These are phyloP conservation scores for Astrothelium macrocarpum DNA, from an alignment of 495 filamentous ascomycete species.

Conservation along the genomic window DNA sequence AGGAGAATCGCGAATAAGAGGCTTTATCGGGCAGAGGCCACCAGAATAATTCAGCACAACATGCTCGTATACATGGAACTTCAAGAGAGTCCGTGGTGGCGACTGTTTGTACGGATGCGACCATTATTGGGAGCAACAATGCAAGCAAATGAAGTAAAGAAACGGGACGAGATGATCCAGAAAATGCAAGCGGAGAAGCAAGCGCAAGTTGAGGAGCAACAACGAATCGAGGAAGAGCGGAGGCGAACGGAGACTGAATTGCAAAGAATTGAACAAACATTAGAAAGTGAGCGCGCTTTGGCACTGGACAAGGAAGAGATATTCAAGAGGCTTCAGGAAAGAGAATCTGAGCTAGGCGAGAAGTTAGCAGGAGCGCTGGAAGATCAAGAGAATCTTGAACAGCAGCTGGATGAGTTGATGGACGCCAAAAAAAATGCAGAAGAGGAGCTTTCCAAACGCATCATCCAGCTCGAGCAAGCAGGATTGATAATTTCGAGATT, in stretches of 20 bases:
- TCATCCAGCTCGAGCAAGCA: constrained; percentile 81
- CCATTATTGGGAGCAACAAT: constrained; percentile 85
- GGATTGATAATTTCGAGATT: constrained; percentile 73
- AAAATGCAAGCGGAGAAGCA: constrained; percentile 68
- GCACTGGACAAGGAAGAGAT: constrained; percentile 98
- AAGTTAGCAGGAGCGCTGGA: constrained; percentile 88
- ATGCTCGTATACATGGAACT: constrained; percentile 82
- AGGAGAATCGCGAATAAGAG: constrained; percentile 82
- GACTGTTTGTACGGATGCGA: constrained; percentile 88
- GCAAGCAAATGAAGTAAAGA: constrained; percentile 84
- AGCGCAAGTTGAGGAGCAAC: constrained; percentile 55
- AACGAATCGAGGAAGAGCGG: constrained; percentile 83
- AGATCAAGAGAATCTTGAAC: constrained; percentile 88
- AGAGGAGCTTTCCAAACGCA: constrained; percentile 67
- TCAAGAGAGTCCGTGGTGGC: constrained; percentile 92
- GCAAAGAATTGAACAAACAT: constrained; percentile 76
- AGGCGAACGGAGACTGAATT: constrained; percentile 80
- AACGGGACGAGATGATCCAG: constrained; percentile 84
- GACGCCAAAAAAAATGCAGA: constrained; percentile 83
- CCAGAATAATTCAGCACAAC: constrained; percentile 88
- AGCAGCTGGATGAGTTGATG: constrained; percentile 82
- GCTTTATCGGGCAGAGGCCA: constrained; percentile 88
- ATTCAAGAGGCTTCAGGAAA: constrained; percentile 82
- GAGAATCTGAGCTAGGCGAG: constrained; percentile 81
- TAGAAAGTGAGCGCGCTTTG: constrained; percentile 90